phyloP scores from a whole-genome alignment of 306 rosid genomes.

The Cicer arietinum region DNA sequence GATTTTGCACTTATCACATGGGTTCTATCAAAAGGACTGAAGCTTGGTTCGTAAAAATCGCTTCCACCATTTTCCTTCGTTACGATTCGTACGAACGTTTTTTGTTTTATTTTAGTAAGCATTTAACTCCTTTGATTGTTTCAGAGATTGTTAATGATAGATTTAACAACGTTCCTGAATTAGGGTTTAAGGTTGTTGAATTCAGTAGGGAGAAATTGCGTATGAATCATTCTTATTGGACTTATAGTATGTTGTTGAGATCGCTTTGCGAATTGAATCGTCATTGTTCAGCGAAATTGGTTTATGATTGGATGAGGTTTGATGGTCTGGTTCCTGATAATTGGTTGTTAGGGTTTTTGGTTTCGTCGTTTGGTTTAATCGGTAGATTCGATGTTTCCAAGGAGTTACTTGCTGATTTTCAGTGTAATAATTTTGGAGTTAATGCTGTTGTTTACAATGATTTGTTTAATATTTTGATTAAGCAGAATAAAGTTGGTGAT shows the following conservation, averaged over 20 bases:
- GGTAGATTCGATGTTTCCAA: conserved; percentile 62
- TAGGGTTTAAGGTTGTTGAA: conserved; percentile 68
- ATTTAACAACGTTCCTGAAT: conserved; percentile 50
- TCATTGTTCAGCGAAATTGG: conserved; percentile 61
- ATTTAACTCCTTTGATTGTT: conserved; percentile 61
- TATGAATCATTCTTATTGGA: conserved; percentile 54
- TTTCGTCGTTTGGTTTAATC: conserved; percentile 58
- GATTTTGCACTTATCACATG: conserved; percentile 47
- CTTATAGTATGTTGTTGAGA: conserved; percentile 67
- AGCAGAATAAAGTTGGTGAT: conserved; percentile 53
- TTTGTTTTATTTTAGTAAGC: conserved; percentile 57
- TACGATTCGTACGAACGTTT: conserved; percentile 56
- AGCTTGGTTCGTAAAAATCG: conserved; percentile 77
- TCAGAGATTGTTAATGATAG: conserved; percentile 63
- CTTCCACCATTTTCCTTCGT: conserved; percentile 67
- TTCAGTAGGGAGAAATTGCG: conserved; percentile 59
- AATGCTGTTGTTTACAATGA: conserved; percentile 58
- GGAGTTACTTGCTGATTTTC: conserved; percentile 61
- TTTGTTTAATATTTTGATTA: conserved; percentile 65
- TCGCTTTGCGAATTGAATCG: conserved; percentile 71
- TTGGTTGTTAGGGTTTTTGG: conserved; percentile 58
- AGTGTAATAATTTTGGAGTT: conserved; percentile 48
- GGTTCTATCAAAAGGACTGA: conserved; percentile 60
- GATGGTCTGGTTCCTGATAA: conserved; percentile 69
- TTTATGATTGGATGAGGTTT: conserved; percentile 75